Evolutionary conservation across 805 yeast species (phyloP).

Genomic region (Scheffersomyces amazonensis): DNA sequence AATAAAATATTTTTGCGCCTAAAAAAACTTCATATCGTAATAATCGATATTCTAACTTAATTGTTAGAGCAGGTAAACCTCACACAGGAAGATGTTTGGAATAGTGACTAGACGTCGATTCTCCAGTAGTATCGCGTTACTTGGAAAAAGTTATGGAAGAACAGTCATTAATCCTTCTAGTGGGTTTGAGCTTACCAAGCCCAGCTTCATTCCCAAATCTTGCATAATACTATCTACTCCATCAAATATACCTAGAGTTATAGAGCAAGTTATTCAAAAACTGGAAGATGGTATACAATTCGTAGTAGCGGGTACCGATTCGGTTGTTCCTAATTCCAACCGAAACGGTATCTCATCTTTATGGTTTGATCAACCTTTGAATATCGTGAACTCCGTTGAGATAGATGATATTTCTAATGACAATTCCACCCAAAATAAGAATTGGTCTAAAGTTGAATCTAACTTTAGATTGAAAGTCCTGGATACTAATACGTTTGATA

Average conservation of each 20-base stretch:
- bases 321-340: slow-evolving; percentile 28
- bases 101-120: too few relatives aligned
- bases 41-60: too few relatives aligned
- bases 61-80: too few relatives aligned
- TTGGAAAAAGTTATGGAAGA: slow-evolving; percentile 3
- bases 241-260: slow-evolving; percentile 23
- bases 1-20: too few relatives aligned
- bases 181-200: slow-evolving; percentile 6
- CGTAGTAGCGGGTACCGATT: slow-evolving; percentile 40
- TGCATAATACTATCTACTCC: slow-evolving; percentile 37
- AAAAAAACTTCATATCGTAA: too few relatives aligned
- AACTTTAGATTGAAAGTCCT: slow-evolving; percentile 17
- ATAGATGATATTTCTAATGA: slow-evolving; percentile 5
- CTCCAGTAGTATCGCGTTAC: too few relatives aligned
- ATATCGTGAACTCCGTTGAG: slow-evolving; percentile 14
- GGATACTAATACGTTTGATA: slow-evolving; percentile 10
- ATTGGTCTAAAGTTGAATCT: slow-evolving; percentile 36
- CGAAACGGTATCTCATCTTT: slow-evolving; percentile 36
- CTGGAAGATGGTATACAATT: slow-evolving; percentile 28
- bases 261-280: slow-evolving; percentile 25
- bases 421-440: slow-evolving; percentile 21
- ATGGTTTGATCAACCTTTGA: slow-evolving; percentile 30
- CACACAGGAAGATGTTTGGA: too few relatives aligned
- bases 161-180: slow-evolving; percentile 14
- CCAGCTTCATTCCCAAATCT: slow-evolving; percentile 28